Evolutionary conservation across 257 asterid genomes (phyloP).

Genomic region (Penstemon newberryi): DNA sequence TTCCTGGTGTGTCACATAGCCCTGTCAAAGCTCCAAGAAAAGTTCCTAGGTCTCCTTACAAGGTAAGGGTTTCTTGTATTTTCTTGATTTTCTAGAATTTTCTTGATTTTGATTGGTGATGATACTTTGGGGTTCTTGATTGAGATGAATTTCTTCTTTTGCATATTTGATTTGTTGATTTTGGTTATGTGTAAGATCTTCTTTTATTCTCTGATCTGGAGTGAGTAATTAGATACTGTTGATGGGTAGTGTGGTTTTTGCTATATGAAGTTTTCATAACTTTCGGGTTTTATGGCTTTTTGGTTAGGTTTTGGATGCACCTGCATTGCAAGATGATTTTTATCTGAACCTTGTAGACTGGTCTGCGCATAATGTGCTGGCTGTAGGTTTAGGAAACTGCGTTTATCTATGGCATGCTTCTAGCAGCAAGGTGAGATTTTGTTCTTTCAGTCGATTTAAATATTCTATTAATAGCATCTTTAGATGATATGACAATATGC

Average conservation of each 20-base stretch:
- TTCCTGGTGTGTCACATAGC: constrained; percentile 72
- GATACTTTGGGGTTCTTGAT: constrained; percentile 15
- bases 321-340: constrained; percentile 91
- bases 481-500: background rate
- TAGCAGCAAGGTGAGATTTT: constrained; percentile 76
- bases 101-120: constrained; percentile 8
- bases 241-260: background rate
- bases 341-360: constrained; percentile 96
- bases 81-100: background rate
- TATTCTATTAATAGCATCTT: background rate
- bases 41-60: constrained; percentile 81
- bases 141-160: background rate
- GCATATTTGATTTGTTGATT: background rate
- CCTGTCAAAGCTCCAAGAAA: constrained; percentile 84
- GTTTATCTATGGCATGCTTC: constrained; percentile 96
- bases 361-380: constrained; percentile 85
- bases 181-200: background rate
- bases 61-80: constrained; percentile 41
- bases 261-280: constrained; percentile 4
- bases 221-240: too few relatives aligned
- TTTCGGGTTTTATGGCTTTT: constrained; percentile 6
- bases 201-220: background rate
- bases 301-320: constrained; percentile 87
- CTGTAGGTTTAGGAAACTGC: constrained; percentile 90
- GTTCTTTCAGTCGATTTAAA: constrained; percentile 6